phyloP scores from a whole-genome alignment of 495 filamentous ascomycete genomes.

The Xylaria venustula region DNA sequence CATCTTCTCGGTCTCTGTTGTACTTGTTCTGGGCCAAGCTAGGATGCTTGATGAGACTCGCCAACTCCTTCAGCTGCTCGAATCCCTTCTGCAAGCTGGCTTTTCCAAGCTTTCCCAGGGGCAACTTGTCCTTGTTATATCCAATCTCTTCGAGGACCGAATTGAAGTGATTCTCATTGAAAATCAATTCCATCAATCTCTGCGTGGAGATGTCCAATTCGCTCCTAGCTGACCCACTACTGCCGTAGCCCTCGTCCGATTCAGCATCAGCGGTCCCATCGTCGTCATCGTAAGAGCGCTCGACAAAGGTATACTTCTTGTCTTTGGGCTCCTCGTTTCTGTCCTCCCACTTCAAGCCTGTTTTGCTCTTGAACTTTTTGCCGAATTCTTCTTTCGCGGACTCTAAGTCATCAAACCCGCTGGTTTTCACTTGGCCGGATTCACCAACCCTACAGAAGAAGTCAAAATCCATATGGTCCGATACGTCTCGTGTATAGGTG shows the following conservation, averaged over 20 bases:
- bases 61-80: conserved; percentile 60
- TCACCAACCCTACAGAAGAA: conserved; percentile 57
- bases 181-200: conserved; percentile 68
- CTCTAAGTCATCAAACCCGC: conserved; percentile 36
- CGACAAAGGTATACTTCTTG: conserved; percentile 65
- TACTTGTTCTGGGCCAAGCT: conserved; percentile 42
- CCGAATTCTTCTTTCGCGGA: conserved; percentile 51
- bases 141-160: conserved; percentile 56
- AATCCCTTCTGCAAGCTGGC: conserved; percentile 60
- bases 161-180: conserved; percentile 60
- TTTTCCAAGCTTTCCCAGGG: conserved; percentile 69
- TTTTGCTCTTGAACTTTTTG: conserved; percentile 67
- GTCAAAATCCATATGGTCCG: not conserved
- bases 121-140: conserved; percentile 66
- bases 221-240: conserved; percentile 35
- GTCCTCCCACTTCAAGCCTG: conserved; percentile 59
- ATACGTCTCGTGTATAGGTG: not conserved
- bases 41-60: conserved; percentile 48
- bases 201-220: conserved; percentile 51
- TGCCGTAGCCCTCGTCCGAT: conserved; percentile 24
- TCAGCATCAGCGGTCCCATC: conserved; percentile 14
- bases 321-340: conserved; percentile 49
- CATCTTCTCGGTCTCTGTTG: conserved; percentile 16
- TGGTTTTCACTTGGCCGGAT: conserved; percentile 50
- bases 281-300: conserved; percentile 36